A percentile compares a stretch with the other conserved stretches of the same genome.
These are phyloP conservation scores for Botryotinia convoluta DNA, from an alignment of 2,329 filamentous ascomycete genomes.

Conservation along the genomic window DNA sequence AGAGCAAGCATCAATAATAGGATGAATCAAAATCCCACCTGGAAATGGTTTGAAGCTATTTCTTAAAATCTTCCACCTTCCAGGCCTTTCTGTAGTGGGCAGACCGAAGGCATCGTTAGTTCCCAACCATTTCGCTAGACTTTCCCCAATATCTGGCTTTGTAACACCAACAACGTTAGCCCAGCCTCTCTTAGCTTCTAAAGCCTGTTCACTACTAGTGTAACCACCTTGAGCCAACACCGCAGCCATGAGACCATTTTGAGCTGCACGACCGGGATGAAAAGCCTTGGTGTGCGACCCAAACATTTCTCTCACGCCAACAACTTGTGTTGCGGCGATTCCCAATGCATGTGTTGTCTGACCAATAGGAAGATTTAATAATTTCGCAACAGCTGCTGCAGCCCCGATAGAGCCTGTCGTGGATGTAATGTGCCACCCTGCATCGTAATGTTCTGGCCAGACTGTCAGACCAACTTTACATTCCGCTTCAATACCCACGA, in stretches of 20 bases:
- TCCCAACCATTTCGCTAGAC: conserved; percentile 38
- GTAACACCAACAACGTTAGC: conserved; percentile 49
- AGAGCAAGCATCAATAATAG: conserved; percentile 51
- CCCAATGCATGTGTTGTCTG: conserved; percentile 51
- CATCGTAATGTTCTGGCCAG: conserved; percentile 53
- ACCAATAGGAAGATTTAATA: conserved; percentile 42
- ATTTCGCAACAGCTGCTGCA: conserved; percentile 50
- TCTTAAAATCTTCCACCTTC: conserved; percentile 50
- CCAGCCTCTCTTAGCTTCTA: conserved; percentile 55
- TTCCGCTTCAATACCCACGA: conserved; percentile 51
- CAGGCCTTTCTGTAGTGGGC: conserved; percentile 1
- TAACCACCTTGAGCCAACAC: conserved; percentile 48
- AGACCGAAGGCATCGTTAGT: conserved; percentile 18
- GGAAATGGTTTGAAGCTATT: conserved; percentile 58
- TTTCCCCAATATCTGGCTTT: conserved; percentile 41
- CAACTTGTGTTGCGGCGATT: conserved; percentile 52
- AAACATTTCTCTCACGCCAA: conserved; percentile 54
- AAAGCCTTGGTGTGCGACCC: conserved; percentile 56
- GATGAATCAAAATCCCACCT: conserved; percentile 56
- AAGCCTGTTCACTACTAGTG: conserved; percentile 46
- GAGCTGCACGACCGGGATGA: conserved; percentile 52
- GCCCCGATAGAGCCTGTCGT: conserved; percentile 52
- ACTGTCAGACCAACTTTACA: conserved; percentile 53
- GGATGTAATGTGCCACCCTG: conserved; percentile 55
- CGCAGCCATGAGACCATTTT: conserved; percentile 49